Base-by-base conservation (phyloP, 768 basidiomycete genomes). In the Gautieria morchelliformis region DNA sequence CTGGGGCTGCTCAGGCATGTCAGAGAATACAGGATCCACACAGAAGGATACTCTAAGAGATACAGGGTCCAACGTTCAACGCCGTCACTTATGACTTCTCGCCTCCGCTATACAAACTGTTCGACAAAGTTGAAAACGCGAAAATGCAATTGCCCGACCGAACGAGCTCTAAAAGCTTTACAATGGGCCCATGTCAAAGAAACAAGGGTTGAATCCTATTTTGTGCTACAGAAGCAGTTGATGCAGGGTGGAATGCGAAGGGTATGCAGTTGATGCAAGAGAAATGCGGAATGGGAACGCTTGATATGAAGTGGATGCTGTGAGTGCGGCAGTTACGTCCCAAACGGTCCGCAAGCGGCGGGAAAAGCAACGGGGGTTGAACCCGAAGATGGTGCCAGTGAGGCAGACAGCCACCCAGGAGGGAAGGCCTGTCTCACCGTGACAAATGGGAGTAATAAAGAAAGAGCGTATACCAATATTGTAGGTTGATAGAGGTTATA, bases 341-440 rank as follows among this genome's bases (percentile, higher is more conserved):
- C 47, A 41, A 40, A 40, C 47, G 51, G 42, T 35, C 60, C 41
- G 54, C 49, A 40, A 52, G 51, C 22, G 39, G 52, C 56, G 52
- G 39, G 39, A 57, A 50, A 19, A 46, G 72, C 72, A 75, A 78
- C 84, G 85, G 86, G 85, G 85, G 87, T 89, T 89, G 87, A 89
- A 89, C 87, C 87, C 85, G 85, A 76, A 67, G 63, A 42, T 65
- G 60, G 35, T 14, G 35, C 35, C 35, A 37, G 35, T 37, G 35
- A 27, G 27, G 27, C 27, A 27, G 27, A 5, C 27, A 27, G 27
- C 3, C 27, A 27, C 35, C 35, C 35, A 37, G 35, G 10, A 9
- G 35, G 35, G 35, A 14, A 37, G 35, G 27, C 27, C 27, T 27
- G 35, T 37, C 35, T 37, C 35, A 9, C 69, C 68, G 67, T 71